Evolutionary conservation across 306 rosid genomes (phyloP), one percentile per base, ranked within the genome.

Genomic region (Quercus gilva): DNA sequence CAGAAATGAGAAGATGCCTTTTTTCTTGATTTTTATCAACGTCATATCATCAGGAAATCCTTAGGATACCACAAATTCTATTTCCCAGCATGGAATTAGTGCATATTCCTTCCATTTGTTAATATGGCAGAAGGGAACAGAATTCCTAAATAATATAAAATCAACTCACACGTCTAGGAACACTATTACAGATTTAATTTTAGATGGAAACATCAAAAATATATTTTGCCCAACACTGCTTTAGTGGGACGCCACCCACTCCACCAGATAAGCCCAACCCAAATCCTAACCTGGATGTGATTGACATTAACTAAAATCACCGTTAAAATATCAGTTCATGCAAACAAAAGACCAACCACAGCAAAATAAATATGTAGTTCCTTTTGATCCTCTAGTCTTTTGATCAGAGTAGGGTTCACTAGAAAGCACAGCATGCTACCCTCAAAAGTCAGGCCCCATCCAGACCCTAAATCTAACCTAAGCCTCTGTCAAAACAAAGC

Each of bases 1-100:
- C 15, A 78, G 15, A 74, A 49, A 72, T 6, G 51, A 81, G 37
- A 35, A 4, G 49, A 55, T 74, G 72, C 37, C 61, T 43, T 76
- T 20, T 69, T 41, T 55, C 55, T 52, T 33, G 15, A 49, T 49
- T 49, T 49, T 49, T 49, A 49, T 37, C 45, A 7, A 37, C 11
- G 11, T 37, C 11, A 37, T 37, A 7, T 37, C 45, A 37, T 37
- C 43, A 37, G 43, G 43, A 37, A 37, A 37, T 37, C 10, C 43
- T 37, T 1, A 37, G 43, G 43, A 37, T 1, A 37, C 45, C 10
- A 37, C 45, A 37, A 37, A 37, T 37, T 37, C 45, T 37, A 37
- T 37, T 37, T 37, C 45, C 0, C 10, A 37, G 45, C 11, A 37
- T 37, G 45, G 45, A 57, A n/a, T 61, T 14, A 3, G 29, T 14